Conservation (phyloP, 495 filamentous ascomycete species). For the Podospora pseudopauciseta region DNA sequence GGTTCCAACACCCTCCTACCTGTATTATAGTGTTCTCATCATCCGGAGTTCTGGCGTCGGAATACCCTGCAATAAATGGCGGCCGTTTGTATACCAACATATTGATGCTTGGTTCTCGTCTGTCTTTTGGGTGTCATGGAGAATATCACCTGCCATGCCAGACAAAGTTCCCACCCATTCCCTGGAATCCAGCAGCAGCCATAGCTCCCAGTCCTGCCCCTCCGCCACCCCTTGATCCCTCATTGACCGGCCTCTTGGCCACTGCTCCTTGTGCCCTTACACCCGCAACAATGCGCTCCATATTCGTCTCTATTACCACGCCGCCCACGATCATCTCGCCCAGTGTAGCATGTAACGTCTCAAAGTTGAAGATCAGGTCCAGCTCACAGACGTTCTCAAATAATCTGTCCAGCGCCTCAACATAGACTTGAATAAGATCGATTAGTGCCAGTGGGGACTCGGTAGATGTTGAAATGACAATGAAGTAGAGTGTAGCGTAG, state of each 20-base stretch:
- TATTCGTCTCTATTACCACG: slow-evolving; percentile 88
- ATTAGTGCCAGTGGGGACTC: slow-evolving; percentile 94
- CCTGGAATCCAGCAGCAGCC: slow-evolving; percentile 41
- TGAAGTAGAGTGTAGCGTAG: slow-evolving; percentile 98
- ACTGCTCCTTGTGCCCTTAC: slow-evolving; percentile 75
- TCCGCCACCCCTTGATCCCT: slow-evolving; percentile 39
- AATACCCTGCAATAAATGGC: slow-evolving; percentile 23
- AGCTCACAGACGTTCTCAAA: slow-evolving; percentile 99
- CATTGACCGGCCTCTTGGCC: slow-evolving; percentile 65
- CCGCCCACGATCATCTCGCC: slow-evolving; percentile 96
- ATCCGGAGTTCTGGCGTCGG: slow-evolving; percentile 30
- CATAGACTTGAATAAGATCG: slow-evolving; percentile 96
- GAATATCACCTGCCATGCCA: slow-evolving; percentile 51
- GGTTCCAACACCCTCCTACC: not conserved
- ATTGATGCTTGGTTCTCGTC: not conserved
- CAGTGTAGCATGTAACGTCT: slow-evolving; percentile 87
- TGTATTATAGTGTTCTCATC: slow-evolving; percentile 24
- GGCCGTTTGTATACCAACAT: slow-evolving; percentile 9
- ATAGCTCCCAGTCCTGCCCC: slow-evolving; percentile 31
- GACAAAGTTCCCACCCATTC: slow-evolving; percentile 56
- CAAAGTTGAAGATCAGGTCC: slow-evolving; percentile 97
- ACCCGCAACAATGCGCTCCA: slow-evolving; percentile 81
- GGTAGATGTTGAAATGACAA: slow-evolving; percentile 94
- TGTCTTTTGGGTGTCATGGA: not conserved
- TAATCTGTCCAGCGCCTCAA: slow-evolving; percentile 87